Evolutionary conservation across 2,329 filamentous ascomycete species (phyloP), one percentile per base, ranked within the genome.

Genomic region (Botrytis pseudocinerea): DNA sequence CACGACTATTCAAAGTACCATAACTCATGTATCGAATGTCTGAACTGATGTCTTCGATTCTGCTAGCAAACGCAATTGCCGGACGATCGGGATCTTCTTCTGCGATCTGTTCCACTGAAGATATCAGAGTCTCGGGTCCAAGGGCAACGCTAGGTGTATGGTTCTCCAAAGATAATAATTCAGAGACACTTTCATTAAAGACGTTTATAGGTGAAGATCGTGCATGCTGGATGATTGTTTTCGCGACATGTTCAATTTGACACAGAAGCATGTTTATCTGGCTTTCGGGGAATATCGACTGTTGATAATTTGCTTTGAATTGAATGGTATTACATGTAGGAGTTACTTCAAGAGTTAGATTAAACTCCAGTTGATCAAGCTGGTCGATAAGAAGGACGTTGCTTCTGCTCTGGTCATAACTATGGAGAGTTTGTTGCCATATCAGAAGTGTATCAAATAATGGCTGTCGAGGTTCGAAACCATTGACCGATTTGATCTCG

Each of bases 391-490:
- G 85, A 16, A 78, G 81, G 0, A 95, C 83, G 2, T 80, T 51
- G 4, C 81, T 77, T 1, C 76, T 74, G 75, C 78, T 77, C 77
- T 83, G 79, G 5, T 79, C 75, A n/a, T 79, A 76, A 3, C 76
- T 75, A 42, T 84, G 82, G 1, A 92, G 83, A 0, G 91, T 92
- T 79, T 97, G 91, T 78, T 98, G 95, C 85, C 95, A 98, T 0
- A 95, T 90, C 78, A 97, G 91, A 0, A 97, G 83, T 0, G 91
- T 87, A 76, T 97, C 93, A 77, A 95, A 97, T 0, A 97, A 82
- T 1, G 83, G 82, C 57, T 88, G 85, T 0, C 86, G 84, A 0
- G 89, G 84, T 42, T 85, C 82, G 0, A 91, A 74, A 0, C 86
- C 87, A 4, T 86, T 87, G 1, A 87, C 82, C 76, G 87, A 89